phyloP scores from a whole-genome alignment of 2,329 filamentous ascomycete species.

The Aspergillus udagawae region DNA sequence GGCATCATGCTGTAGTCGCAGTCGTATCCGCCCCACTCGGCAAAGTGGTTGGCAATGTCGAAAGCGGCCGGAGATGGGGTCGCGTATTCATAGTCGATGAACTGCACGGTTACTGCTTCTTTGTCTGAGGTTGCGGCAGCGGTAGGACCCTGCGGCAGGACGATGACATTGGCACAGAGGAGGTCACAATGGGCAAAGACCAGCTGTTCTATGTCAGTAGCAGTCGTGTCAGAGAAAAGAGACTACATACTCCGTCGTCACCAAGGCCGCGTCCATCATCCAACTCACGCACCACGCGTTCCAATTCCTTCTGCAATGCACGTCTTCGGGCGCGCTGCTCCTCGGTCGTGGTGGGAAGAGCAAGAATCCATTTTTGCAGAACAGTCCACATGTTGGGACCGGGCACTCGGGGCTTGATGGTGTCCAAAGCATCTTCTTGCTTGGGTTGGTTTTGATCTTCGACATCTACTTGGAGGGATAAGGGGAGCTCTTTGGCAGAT shows the following conservation, averaged over 20 bases:
- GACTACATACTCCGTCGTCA: conserved; percentile 59
- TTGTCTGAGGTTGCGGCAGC: conserved; percentile 18
- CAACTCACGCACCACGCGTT: conserved; percentile 64
- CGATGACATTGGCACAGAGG: conserved; percentile 92
- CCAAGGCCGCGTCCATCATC: conserved; percentile 75
- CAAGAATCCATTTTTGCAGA: conserved; percentile 92
- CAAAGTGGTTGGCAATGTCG: conserved; percentile 96
- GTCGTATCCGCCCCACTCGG: conserved; percentile 96
- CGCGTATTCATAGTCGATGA: conserved; percentile 99
- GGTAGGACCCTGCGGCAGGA: conserved; percentile 51
- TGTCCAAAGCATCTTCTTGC: conserved; percentile 12
- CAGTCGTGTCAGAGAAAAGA: neutral
- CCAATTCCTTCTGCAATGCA: conserved; percentile 69
- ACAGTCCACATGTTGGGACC: conserved; percentile 91
- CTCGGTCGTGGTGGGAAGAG: conserved; percentile 69
- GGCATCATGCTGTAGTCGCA: conserved; percentile 86
- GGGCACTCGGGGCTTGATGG: conserved; percentile 61
- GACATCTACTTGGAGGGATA: conserved; percentile 20
- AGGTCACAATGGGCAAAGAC: conserved; percentile 96
- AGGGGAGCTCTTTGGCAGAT: conserved; percentile 14
- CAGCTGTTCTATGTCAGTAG: conserved; percentile 50
- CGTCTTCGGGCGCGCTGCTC: conserved; percentile 64
- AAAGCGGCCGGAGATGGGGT: conserved; percentile 92
- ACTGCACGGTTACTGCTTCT: conserved; percentile 59
- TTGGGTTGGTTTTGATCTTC: conserved; percentile 12